Evolutionary conservation across 768 basidiomycete species (phyloP), one percentile per base, ranked within the genome.

Genomic region (Naematelia aurantialba): DNA sequence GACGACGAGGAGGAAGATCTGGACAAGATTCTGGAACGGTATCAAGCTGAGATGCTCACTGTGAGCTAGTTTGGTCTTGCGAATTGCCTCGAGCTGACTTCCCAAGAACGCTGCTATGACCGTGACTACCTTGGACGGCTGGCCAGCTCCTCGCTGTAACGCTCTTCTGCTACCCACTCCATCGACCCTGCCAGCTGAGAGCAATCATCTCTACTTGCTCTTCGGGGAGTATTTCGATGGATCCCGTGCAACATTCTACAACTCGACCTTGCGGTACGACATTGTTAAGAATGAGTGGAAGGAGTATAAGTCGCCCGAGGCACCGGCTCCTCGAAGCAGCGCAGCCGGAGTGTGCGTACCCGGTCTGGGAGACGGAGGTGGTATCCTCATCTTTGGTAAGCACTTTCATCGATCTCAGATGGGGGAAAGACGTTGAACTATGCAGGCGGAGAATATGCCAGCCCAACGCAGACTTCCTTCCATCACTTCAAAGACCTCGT

Each of bases 151-250:
- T 50, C 82, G 91, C 44, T 89, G 89, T 0, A 91, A 89, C 62
- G 90, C 89, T 1, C 88, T 89, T 0, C 76, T 93, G 92, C 0
- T 93, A 87, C 88, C 63, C 63, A 4, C 70, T 69, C 46, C 71
- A 65, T 29, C 69, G 60, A 44, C 31, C 21, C 27, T 58, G 31
- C 29, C 58, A 44, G n/a, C 34, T 25, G 46, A 60, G 45, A 29
- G 31, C 14, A 30, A 58, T 11, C 52, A 55, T 47, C 51, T 51
- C 30, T 51, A 39, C 21, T 54, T 52, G 45, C 87, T 82, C 60
- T 86, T 90, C 30, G 89, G 89, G 0, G 89, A 91, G 71, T 90
- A 85, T 74, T 93, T 91, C 59, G 89, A 92, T 47, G 92, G 93
- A 60, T 85, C 85, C 11, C 88, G 85, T 72, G 87, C 89, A 14